Percentiles rank a stretch among this genome's conserved stretches.
These are phyloP conservation scores for Yamadazyma endophytica DNA, from an alignment of 805 yeast genomes.

Conservation along the genomic window DNA sequence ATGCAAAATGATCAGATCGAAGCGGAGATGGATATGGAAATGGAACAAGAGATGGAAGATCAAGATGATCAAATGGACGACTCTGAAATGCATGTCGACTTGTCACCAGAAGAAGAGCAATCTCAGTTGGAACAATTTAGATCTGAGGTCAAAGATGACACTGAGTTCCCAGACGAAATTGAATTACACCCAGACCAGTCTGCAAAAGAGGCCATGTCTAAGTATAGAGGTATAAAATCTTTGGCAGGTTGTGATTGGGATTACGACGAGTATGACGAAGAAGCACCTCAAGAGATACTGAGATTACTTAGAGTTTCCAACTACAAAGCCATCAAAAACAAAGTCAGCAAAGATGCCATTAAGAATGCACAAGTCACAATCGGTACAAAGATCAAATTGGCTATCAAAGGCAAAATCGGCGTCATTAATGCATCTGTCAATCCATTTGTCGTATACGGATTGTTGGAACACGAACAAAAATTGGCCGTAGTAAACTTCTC, in stretches of 20 bases:
- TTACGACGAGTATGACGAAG: slow-evolving; percentile 72
- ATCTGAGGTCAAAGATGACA: slow-evolving; percentile 70
- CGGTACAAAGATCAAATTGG: slow-evolving; percentile 63
- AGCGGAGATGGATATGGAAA: slow-evolving; percentile 23
- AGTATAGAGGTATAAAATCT: slow-evolving; percentile 86
- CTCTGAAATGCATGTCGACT: slow-evolving; percentile 63
- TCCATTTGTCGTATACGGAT: slow-evolving; percentile 67
- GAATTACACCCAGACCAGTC: slow-evolving; percentile 75
- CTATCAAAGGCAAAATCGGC: slow-evolving; percentile 37
- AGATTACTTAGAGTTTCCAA: slow-evolving; percentile 71
- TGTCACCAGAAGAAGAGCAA: slow-evolving; percentile 78
- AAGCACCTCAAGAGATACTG: slow-evolving; percentile 74
- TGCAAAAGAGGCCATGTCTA: slow-evolving; percentile 67
- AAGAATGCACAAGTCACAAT: slow-evolving; percentile 38
- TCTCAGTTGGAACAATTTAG: slow-evolving; percentile 70
- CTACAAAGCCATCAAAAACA: slow-evolving; percentile 71
- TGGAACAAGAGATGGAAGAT: slow-evolving; percentile 18
- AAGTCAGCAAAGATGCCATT: slow-evolving; percentile 56
- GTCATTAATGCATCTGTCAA: slow-evolving; percentile 8
- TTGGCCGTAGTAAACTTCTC: slow-evolving; percentile 78
- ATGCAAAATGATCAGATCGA: slow-evolving; percentile 9
- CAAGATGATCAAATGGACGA: slow-evolving; percentile 37
- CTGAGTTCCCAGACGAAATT: slow-evolving; percentile 93
- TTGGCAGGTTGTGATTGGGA: slow-evolving; percentile 84
- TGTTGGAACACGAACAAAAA: slow-evolving; percentile 84